Evolutionary conservation across 345 rosid genomes (phyloP).

Genomic region (Dipteronia sinensis): DNA sequence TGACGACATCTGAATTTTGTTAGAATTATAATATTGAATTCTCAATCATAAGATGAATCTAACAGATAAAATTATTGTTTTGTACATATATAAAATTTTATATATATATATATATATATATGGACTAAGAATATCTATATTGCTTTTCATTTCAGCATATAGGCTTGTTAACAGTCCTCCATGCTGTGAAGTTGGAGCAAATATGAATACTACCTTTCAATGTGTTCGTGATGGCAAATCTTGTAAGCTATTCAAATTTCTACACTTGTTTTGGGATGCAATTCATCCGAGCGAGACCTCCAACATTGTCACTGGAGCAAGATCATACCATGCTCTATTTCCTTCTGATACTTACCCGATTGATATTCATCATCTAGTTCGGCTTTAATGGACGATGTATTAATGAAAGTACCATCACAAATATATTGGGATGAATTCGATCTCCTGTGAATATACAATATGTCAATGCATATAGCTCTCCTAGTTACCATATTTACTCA

Average conservation of each 20-base stretch:
- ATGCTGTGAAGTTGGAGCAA: not conserved
- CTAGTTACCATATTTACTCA: too few species aligned
- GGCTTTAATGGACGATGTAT: not conserved
- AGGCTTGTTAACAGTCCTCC: not conserved
- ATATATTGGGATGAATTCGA: too few species aligned
- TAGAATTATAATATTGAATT: too few species aligned
- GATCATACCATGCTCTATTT: conserved; percentile 19
- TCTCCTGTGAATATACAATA: too few species aligned
- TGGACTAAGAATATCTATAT: too few species aligned
- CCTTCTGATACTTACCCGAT: conserved; percentile 30
- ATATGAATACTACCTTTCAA: not conserved
- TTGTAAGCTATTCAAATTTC: conserved; percentile 23
- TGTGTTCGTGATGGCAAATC: not conserved
- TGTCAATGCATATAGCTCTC: too few species aligned
- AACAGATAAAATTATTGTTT: too few species aligned
- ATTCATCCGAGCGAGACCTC: conserved; percentile 48
- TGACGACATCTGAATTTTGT: too few species aligned
- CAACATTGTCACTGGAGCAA: conserved; percentile 26
- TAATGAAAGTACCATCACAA: not conserved
- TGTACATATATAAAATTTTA: too few species aligned
- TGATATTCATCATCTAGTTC: conserved; percentile 25
- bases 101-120: too few species aligned
- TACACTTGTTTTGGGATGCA: conserved; percentile 51
- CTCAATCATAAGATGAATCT: too few species aligned
- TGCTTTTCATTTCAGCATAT: too few species aligned